Evolutionary conservation across 208 protist genomes (phyloP).

Genomic region (Acanthamoeba royreba): DNA sequence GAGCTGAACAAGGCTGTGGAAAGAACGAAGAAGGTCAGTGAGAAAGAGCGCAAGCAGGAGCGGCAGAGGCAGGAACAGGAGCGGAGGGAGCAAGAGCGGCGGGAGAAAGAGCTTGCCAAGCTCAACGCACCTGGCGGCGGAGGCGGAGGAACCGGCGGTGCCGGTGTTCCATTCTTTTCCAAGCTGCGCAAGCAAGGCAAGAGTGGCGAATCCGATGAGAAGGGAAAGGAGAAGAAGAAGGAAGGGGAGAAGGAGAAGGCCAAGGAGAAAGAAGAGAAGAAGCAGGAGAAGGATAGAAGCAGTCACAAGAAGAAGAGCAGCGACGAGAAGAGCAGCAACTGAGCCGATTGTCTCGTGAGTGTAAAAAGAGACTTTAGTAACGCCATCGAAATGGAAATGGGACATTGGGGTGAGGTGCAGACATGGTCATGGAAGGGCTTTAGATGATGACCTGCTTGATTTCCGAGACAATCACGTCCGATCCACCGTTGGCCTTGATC

Average conservation of each 20-base stretch:
- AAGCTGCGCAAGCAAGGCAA: neutral
- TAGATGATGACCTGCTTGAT: conserved; percentile 53
- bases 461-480: conserved; percentile 50
- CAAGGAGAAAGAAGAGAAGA: neutral
- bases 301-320: neutral
- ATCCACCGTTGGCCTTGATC: conserved; percentile 52
- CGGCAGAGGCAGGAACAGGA: neutral
- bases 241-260: neutral
- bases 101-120: neutral
- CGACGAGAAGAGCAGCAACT: neutral
- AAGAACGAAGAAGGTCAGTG: neutral
- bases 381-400: too few species aligned
- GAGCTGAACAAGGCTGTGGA: neutral
- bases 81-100: neutral
- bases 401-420: too few species aligned
- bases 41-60: neutral
- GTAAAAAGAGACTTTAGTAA: too few species aligned
- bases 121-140: neutral
- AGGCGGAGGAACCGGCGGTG: neutral
- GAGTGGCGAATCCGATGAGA: neutral
- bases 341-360: too few species aligned
- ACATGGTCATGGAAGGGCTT: too few species aligned
- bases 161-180: neutral
- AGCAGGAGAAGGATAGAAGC: neutral
- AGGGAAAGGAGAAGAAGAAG: neutral